These are phyloP conservation scores for Hemerocallis citrina DNA, from an alignment of 106 monocot genomes.

Conservation along the genomic window DNA sequence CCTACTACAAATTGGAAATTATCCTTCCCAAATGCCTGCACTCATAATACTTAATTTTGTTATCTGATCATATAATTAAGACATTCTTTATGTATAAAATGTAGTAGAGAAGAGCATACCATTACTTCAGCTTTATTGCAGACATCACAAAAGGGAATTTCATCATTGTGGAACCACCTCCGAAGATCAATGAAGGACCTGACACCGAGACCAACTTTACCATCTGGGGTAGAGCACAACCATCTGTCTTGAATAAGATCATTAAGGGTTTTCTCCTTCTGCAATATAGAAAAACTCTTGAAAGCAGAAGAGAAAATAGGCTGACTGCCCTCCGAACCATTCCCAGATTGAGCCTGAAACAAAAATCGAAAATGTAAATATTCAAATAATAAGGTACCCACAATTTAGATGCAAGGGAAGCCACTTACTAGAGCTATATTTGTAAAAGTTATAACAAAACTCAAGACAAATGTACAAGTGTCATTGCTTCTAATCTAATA, in stretches of 20 bases:
- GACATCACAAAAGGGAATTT: conserved; percentile 60
- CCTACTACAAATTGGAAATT: too few relatives aligned
- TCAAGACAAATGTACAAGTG: neutral
- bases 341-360: conserved; percentile 33
- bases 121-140: conserved; percentile 77
- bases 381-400: conserved; percentile 7
- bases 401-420: too few relatives aligned
- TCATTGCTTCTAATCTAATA: conserved; percentile 1
- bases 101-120: conserved; percentile 17
- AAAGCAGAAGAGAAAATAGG: conserved; percentile 54
- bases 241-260: conserved; percentile 61
- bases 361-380: neutral
- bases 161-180: conserved; percentile 72
- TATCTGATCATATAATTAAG: too few relatives aligned
- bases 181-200: conserved; percentile 90
- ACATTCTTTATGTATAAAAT: neutral
- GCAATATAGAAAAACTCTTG: conserved; percentile 69
- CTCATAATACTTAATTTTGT: too few relatives aligned
- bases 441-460: too few relatives aligned
- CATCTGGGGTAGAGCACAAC: conserved; percentile 42
- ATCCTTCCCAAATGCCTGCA: too few relatives aligned
- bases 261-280: conserved; percentile 84
- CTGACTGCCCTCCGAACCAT: conserved; percentile 42
- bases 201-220: conserved; percentile 67
- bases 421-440: too few relatives aligned